phyloP scores from a whole-genome alignment of 1,284 basidiomycete species.

The Bjerkandera adusta region DNA sequence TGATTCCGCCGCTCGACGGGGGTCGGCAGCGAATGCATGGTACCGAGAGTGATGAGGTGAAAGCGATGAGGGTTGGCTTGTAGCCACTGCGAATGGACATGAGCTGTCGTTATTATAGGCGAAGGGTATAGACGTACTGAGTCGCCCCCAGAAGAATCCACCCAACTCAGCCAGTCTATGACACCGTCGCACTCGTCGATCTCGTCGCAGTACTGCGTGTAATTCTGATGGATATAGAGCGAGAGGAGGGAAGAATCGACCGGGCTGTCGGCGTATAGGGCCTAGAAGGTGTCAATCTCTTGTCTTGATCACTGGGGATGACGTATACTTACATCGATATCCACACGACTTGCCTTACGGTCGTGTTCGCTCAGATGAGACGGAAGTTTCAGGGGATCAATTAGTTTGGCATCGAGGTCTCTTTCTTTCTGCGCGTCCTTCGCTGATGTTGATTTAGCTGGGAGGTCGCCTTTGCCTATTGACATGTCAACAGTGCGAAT shows the following conservation, averaged over 20 bases:
- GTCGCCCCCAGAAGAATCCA: slow-evolving; percentile 78
- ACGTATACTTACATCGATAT: slow-evolving; percentile 67
- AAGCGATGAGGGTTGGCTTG: slow-evolving; percentile 84
- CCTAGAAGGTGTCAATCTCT: slow-evolving; percentile 36
- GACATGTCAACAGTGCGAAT: background rate
- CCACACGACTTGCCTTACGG: slow-evolving; percentile 73
- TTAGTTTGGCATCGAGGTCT: slow-evolving; percentile 49
- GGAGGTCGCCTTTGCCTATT: slow-evolving; percentile 73
- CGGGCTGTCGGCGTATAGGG: slow-evolving; percentile 81
- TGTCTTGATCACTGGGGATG: background rate
- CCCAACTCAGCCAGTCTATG: slow-evolving; percentile 78
- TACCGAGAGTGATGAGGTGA: slow-evolving; percentile 74
- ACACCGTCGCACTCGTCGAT: slow-evolving; percentile 75
- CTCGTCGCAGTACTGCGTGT: slow-evolving; percentile 78
- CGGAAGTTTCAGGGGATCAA: slow-evolving; percentile 53
- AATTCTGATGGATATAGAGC: slow-evolving; percentile 93
- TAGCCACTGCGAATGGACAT: slow-evolving; percentile 55
- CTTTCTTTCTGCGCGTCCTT: slow-evolving; percentile 59
- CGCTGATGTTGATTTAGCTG: slow-evolving; percentile 46
- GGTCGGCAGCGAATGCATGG: slow-evolving; percentile 80
- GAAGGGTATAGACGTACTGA: slow-evolving; percentile 31
- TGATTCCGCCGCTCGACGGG: slow-evolving; percentile 80
- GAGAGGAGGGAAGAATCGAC: slow-evolving; percentile 89
- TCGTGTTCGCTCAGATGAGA: slow-evolving; percentile 57
- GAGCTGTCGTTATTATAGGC: background rate